phyloP scores from a whole-genome alignment of 495 filamentous ascomycete genomes.

The Cetradonia linearis region DNA sequence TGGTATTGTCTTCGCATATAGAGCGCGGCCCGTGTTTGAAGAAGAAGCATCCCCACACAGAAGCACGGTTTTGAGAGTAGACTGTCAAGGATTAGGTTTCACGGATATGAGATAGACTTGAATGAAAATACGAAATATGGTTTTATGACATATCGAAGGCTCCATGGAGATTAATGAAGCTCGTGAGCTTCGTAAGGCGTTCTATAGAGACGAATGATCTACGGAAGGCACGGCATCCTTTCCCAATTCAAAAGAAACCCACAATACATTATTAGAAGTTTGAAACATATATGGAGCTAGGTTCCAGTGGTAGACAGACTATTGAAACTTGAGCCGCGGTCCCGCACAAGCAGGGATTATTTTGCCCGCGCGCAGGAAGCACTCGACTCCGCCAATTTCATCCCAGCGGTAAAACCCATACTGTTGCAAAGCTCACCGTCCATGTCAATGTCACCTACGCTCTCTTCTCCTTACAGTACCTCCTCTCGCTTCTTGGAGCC shows the following conservation, averaged over 20 bases:
- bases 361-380: not conserved
- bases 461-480: not conserved
- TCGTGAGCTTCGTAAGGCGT: too few relatives aligned
- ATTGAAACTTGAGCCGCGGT: conserved; percentile 1
- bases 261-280: not conserved
- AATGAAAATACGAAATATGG: not conserved
- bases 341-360: not conserved
- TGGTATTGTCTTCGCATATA: not conserved
- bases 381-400: conserved; percentile 8
- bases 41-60: not conserved
- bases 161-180: too few relatives aligned
- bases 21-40: not conserved
- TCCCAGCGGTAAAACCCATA: conserved; percentile 3
- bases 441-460: conserved; percentile 12
- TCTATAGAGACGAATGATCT: not conserved
- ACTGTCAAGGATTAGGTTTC: not conserved
- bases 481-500: conserved; percentile 8
- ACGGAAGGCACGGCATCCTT: not conserved
- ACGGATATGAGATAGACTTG: not conserved
- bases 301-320: not conserved
- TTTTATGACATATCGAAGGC: not conserved
- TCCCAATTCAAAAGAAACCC: not conserved
- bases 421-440: not conserved
- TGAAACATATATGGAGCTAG: not conserved
- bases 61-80: not conserved